These are phyloP conservation scores for Rhododendron griersonianum DNA, from an alignment of 148 eudicot species.

Conservation along the genomic window DNA sequence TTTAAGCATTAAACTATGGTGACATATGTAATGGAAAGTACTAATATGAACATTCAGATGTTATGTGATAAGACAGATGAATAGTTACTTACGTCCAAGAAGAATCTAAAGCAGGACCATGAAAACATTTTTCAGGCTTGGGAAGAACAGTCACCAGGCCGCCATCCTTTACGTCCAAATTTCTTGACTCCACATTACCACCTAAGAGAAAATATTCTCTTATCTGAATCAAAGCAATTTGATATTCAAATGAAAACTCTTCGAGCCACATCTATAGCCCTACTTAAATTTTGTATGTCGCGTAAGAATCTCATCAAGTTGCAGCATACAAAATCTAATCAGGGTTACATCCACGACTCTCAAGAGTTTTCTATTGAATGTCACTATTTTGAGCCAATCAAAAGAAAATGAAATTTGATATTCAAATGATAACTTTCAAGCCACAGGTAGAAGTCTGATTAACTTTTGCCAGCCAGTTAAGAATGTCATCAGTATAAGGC, in stretches of 20 bases:
- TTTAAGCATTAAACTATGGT: background rate
- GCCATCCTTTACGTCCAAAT: constrained; percentile 10
- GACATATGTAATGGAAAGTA: background rate
- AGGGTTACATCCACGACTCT: background rate
- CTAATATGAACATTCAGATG: background rate
- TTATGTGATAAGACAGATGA: background rate
- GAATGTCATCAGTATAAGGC: background rate
- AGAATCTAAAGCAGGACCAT: constrained; percentile 39
- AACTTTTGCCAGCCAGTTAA: background rate
- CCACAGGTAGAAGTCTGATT: background rate
- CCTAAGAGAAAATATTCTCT: constrained; percentile 9
- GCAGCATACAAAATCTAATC: background rate
- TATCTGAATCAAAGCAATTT: background rate
- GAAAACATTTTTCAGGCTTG: constrained; percentile 24
- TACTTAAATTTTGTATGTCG: background rate
- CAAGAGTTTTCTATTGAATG: background rate
- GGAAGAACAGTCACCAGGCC: background rate
- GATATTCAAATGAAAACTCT: background rate
- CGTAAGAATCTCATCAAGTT: background rate
- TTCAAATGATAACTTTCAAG: background rate
- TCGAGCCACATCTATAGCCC: background rate
- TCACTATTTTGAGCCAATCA: background rate
- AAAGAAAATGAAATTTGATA: background rate
- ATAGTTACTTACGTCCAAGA: constrained; percentile 59
- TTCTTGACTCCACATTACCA: constrained; percentile 3